A percentile compares a stretch with the other conserved stretches of the same genome.
Evolutionary conservation across 768 basidiomycete species (phyloP).

Genomic region (Auricularia heimuer): DNA sequence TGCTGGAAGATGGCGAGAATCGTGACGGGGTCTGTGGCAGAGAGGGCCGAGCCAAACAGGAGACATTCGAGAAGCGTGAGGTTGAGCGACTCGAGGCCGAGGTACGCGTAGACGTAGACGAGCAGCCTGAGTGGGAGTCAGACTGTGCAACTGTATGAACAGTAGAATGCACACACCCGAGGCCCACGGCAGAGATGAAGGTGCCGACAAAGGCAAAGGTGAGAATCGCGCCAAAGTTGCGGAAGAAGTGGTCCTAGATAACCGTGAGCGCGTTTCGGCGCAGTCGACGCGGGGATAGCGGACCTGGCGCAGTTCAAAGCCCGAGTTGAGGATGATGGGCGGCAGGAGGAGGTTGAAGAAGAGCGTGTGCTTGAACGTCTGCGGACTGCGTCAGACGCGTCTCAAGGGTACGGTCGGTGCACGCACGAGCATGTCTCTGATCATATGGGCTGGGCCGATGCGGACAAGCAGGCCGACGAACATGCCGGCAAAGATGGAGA

Average conservation of each 20-base stretch:
- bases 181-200: slow-evolving; percentile 90
- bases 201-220: slow-evolving; percentile 92
- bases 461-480: slow-evolving; percentile 86
- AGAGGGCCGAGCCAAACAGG: slow-evolving; percentile 91
- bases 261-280: slow-evolving; percentile 1
- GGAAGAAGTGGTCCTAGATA: slow-evolving; percentile 89
- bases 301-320: slow-evolving; percentile 95
- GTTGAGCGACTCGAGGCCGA: slow-evolving; percentile 83
- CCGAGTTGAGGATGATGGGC: slow-evolving; percentile 95
- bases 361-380: slow-evolving; percentile 95
- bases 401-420: not conserved
- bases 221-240: slow-evolving; percentile 94
- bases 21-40: slow-evolving; percentile 96
- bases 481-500: slow-evolving; percentile 95
- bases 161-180: slow-evolving; percentile 58
- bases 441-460: slow-evolving; percentile 85
- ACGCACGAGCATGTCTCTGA: slow-evolving; percentile 94
- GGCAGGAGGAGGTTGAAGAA: slow-evolving; percentile 98
- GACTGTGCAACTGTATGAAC: slow-evolving; percentile 23
- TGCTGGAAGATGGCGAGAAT: slow-evolving; percentile 98
- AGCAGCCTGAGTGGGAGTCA: slow-evolving; percentile 62
- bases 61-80: slow-evolving; percentile 86
- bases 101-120: slow-evolving; percentile 88
- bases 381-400: slow-evolving; percentile 5
- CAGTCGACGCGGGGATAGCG: slow-evolving; percentile 14